Conservation (phyloP, 352 stramenopile species). For the Globisporangium emineosum region DNA sequence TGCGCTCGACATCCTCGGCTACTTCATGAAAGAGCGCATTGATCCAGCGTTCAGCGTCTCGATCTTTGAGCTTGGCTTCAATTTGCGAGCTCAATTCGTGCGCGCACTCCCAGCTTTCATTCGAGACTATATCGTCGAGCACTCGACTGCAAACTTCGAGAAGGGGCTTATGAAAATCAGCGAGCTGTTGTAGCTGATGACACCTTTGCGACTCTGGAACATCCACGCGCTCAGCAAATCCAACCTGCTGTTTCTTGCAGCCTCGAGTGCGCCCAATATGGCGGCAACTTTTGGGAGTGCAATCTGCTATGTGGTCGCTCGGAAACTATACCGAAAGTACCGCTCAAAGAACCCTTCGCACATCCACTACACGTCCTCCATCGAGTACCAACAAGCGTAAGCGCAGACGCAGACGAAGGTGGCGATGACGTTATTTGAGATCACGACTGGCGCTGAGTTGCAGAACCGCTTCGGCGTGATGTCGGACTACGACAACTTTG, state of each 20-base stretch:
- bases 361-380: background rate
- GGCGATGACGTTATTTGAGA: background rate
- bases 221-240: background rate
- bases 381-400: background rate
- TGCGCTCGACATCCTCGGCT: constrained; percentile 22
- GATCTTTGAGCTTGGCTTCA: constrained; percentile 26
- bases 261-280: background rate
- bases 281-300: background rate
- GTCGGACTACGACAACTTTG: constrained; percentile 2
- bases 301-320: constrained; percentile 26
- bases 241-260: background rate
- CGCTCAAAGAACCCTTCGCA: background rate
- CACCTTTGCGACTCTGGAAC: background rate
- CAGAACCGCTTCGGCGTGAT: background rate
- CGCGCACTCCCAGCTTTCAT: background rate
- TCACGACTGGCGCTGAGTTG: background rate
- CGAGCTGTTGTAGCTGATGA: background rate
- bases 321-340: background rate
- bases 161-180: background rate
- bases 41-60: constrained; percentile 28
- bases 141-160: background rate
- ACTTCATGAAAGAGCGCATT: constrained; percentile 22
- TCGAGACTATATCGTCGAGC: background rate
- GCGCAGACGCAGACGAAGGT: background rate
- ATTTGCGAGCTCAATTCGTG: constrained; percentile 9